Base-by-base conservation (phyloP, 2,329 filamentous ascomycete genomes). In the Rhynchosporium graminicola region DNA sequence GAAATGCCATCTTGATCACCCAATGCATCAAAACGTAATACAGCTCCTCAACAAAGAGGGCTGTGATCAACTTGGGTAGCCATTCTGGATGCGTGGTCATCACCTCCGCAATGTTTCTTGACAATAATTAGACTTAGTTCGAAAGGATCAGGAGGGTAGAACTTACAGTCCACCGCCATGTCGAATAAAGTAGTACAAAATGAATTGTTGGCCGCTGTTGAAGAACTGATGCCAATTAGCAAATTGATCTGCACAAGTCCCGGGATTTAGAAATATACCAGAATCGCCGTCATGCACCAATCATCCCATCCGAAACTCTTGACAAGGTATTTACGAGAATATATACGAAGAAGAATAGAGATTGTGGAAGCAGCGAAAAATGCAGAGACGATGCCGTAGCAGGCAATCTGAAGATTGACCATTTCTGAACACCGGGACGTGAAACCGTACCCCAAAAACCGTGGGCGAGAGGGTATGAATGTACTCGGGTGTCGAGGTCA, bases 1-100 rank as follows among this genome's bases (percentile, higher is more conserved):
- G 68, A 58, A 76, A 76, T 31, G 71, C 69, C 55, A 67, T 69
- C 63, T 75, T 76, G 60, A 76, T 71, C 13, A 67, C 58, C 56
- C 67, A 75, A 46, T 76, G 74, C 20, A 73, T 68, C 28, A 65
- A 67, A 45, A 72, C 67, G 57, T 75, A 75, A 51, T 66, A 72
- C 10, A 75, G 62, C 36, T 75, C 74, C 50, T 75, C 72, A 15
- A 70, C 65, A 26, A 75, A 74, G 6, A 75, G 67, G 42, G 64
- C 69, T 66, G 71, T 33, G 7, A 36, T 45, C 6, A 65, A 38
- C 28, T 65, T 60, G 9, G 46, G 26, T 3, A 62, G 28, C 57
- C 60, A 62, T 48, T 65, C 56, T 38, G 63, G 63, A n/a, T 65
- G 60, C 0, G 43, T 52, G 36, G 46, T 26, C 46, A 60, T 42